Evolutionary conservation across 2,329 filamentous ascomycete species (phyloP), one percentile per base, ranked within the genome.

Genomic region (Anisogramma anomala): DNA sequence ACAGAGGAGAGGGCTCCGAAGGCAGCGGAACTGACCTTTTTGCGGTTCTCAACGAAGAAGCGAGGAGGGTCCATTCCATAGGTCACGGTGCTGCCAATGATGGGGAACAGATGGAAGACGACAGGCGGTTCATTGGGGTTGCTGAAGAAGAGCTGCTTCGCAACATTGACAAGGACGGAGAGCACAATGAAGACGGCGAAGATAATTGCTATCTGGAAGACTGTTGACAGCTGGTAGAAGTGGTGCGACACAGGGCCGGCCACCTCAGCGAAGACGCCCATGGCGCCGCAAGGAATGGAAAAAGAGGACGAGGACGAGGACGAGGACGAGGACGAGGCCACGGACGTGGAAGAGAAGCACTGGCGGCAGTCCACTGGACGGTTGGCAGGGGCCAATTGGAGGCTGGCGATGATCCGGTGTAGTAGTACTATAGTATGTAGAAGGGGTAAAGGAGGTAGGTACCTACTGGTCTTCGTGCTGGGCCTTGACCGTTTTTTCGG

Each of bases 61-160:
- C 69, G 71, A 56, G 85, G 88, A 13, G 89, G 89, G 56, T 96
- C 86, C 64, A 95, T 95, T 61, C 89, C 89, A 65, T 96, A 98
- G 33, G 77, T 84, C 54, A 96, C 70, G 46, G 91, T 95, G 67
- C 82, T 95, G 49, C 89, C 89, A 55, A 98, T 72, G 51, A 94
- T 64, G 45, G 84, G 84, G 55, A 89, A 71, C 74, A 76, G 84
- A 61, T 86, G 82, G 61, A 88, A 89, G 48, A 89, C 82, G 43
- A 88, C 53, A 1, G 84, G 84, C 22, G 84, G 84, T 59, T 87
- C 82, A 58, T 87, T 83, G 38, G 82, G 75, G 53, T 87, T 89
- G 65, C 77, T 84, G 67, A 86, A 77, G 48, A 95, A 66, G 42
- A 93, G 53, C 64, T 96, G 89, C 49, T 71, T 71, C 52, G 84